These are phyloP conservation scores for Lumnitzera littorea DNA, from an alignment of 345 rosid genomes.

Conservation along the genomic window DNA sequence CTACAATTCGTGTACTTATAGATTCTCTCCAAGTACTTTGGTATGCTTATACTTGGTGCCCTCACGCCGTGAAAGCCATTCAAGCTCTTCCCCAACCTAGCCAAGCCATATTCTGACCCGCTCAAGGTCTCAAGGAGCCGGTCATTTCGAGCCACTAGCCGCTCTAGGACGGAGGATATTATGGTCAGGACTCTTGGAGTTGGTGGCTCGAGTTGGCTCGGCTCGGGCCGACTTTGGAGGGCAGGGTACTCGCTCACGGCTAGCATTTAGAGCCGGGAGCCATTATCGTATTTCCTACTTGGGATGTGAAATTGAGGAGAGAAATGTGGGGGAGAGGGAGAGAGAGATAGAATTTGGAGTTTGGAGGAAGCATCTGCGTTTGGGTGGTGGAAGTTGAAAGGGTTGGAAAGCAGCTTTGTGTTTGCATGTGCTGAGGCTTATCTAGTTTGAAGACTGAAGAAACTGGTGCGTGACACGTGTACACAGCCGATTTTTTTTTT, in stretches of 20 bases:
- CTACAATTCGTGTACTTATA: constrained; percentile 78
- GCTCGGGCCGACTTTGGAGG: constrained; percentile 24
- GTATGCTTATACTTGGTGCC: constrained; percentile 68
- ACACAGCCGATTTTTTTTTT: neutral
- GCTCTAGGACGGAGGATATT: constrained; percentile 54
- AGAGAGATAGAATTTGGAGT: neutral
- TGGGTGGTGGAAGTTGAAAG: constrained; percentile 10
- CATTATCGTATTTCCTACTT: constrained; percentile 4
- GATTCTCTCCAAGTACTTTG: constrained; percentile 78
- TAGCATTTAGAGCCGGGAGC: constrained; percentile 28
- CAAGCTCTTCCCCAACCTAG: constrained; percentile 45
- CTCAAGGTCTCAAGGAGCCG: constrained; percentile 29
- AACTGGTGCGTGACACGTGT: constrained; percentile 24
- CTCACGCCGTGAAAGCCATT: constrained; percentile 69
- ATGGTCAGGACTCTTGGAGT: constrained; percentile 68
- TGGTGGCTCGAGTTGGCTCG: constrained; percentile 25
- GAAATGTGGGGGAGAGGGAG: neutral
- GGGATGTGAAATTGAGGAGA: neutral
- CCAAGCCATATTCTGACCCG: constrained; percentile 7
- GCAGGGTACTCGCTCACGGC: constrained; percentile 16
- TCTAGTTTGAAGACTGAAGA: neutral
- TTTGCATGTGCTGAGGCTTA: constrained; percentile 2
- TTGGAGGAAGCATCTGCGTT: neutral
- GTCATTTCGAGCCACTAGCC: constrained; percentile 72
- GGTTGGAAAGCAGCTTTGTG: no score